These are phyloP conservation scores for Leucoagaricus sp. DNA, from an alignment of 1,284 basidiomycete genomes.

Conservation along the genomic window DNA sequence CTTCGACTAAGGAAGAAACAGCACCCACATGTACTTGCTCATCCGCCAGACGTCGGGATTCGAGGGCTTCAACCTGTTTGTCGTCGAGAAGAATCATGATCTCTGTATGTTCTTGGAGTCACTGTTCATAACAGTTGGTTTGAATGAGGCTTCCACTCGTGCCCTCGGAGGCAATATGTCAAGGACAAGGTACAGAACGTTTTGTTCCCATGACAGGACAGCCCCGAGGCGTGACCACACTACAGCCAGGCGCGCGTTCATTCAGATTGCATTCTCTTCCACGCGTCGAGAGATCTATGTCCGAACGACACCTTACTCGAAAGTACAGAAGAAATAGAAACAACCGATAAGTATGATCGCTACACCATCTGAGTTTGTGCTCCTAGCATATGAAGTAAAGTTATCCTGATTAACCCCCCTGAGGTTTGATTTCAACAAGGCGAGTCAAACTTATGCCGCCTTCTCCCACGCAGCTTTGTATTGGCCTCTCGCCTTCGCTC, in stretches of 20 bases:
- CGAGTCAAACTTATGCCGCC: neutral
- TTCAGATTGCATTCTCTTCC: neutral
- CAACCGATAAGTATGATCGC: too few species aligned
- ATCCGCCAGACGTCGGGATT: conserved; percentile 23
- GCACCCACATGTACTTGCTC: conserved; percentile 23
- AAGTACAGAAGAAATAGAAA: too few species aligned
- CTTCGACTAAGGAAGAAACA: neutral
- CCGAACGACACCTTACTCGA: too few species aligned
- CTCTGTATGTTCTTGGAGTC: neutral
- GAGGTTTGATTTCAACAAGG: too few species aligned
- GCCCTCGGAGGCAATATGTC: neutral
- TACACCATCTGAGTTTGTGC: too few species aligned
- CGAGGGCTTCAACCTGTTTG: conserved; percentile 26
- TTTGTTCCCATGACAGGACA: conserved; percentile 11
- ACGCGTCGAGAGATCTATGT: too few species aligned
- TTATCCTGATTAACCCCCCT: too few species aligned
- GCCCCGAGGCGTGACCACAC: neutral
- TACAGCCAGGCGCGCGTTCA: neutral
- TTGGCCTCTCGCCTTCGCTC: conserved; percentile 33
- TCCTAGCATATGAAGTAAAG: too few species aligned
- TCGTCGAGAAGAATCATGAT: conserved; percentile 22
- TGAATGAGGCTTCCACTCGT: neutral
- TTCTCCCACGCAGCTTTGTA: conserved; percentile 2
- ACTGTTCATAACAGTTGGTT: conserved; percentile 9
- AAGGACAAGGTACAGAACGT: neutral